These are phyloP conservation scores for Gloeopeniophorella convolvens DNA, from an alignment of 768 basidiomycete species.

Conservation along the genomic window DNA sequence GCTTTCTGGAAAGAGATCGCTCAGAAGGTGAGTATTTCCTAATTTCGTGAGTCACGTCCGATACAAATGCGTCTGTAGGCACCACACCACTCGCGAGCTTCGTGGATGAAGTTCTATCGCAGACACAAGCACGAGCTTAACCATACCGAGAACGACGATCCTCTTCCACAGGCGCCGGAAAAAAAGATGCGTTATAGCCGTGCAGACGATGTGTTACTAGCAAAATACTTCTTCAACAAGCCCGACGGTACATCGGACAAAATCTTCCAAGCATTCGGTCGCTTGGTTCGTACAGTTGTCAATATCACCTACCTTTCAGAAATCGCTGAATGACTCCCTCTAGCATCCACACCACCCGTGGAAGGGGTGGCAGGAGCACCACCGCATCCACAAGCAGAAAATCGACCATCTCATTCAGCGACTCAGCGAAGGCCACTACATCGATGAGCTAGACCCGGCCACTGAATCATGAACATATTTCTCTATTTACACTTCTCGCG, in stretches of 20 bases:
- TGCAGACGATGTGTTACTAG: constrained; percentile 72
- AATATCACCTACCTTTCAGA: background rate
- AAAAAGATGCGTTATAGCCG: constrained; percentile 87
- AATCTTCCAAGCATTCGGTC: constrained; percentile 76
- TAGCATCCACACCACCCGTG: constrained; percentile 87
- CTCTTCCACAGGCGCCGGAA: constrained; percentile 68
- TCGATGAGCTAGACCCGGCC: constrained; percentile 29
- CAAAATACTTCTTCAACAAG: constrained; percentile 63
- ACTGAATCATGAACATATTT: constrained; percentile 11
- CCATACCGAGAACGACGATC: constrained; percentile 57
- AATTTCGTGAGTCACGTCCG: constrained; percentile 8
- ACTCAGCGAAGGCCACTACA: constrained; percentile 50
- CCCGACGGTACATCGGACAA: constrained; percentile 80
- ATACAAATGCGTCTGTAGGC: constrained; percentile 39
- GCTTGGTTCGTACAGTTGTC: constrained; percentile 41
- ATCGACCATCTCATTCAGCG: constrained; percentile 74
- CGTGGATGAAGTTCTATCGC: constrained; percentile 93
- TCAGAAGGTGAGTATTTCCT: constrained; percentile 39
- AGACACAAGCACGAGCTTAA: constrained; percentile 81
- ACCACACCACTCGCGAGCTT: constrained; percentile 85
- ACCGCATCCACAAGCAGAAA: constrained; percentile 80
- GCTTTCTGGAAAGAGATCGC: constrained; percentile 77
- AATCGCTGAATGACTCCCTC: constrained; percentile 3
- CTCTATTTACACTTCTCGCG: background rate
- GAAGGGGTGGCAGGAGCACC: constrained; percentile 94